Percentiles rank a stretch among this genome's conserved stretches.
Conservation (phyloP, 106 monocot genomes). For the Dioscorea zingiberensis region DNA sequence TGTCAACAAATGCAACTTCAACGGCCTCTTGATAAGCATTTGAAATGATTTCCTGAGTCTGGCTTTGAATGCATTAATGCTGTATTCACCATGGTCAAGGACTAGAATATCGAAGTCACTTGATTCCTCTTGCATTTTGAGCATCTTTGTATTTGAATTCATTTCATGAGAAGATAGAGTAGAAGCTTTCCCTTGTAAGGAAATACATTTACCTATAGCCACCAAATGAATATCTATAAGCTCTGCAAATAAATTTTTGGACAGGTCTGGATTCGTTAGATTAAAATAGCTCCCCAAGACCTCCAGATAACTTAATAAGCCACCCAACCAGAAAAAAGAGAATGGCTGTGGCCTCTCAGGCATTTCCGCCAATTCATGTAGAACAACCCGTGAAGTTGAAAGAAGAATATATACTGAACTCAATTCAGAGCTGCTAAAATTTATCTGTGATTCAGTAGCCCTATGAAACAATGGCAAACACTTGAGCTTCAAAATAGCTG, state of each 20-base stretch:
- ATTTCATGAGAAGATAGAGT: conserved; percentile 60
- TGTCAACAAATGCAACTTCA: conserved; percentile 23
- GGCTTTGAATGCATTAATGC: conserved; percentile 45
- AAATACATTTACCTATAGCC: conserved; percentile 84
- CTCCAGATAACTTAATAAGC: conserved; percentile 64
- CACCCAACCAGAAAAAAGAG: conserved; percentile 65
- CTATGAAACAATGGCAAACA: conserved; percentile 11
- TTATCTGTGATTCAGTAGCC: conserved; percentile 3
- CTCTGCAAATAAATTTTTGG: conserved; percentile 42
- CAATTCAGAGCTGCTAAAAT: conserved; percentile 7
- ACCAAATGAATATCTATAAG: conserved; percentile 58
- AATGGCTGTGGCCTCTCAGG: conserved; percentile 10
- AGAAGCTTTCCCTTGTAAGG: conserved; percentile 64
- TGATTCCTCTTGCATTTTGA: conserved; percentile 19
- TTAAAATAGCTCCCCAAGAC: conserved; percentile 42
- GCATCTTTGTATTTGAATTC: conserved; percentile 43
- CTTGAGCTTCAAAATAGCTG: conserved; percentile 60
- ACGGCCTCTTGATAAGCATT: conserved; percentile 36
- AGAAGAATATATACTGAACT: conserved; percentile 30
- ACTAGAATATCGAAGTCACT: conserved; percentile 7
- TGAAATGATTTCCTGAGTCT: conserved; percentile 61
- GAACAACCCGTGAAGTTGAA: conserved; percentile 29
- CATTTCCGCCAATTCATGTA: conserved; percentile 38
- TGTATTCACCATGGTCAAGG: conserved; percentile 10
- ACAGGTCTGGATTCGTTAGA: conserved; percentile 29